Conservation (phyloP, 495 filamentous ascomycete genomes). For the Trypethelium eluteriae region DNA sequence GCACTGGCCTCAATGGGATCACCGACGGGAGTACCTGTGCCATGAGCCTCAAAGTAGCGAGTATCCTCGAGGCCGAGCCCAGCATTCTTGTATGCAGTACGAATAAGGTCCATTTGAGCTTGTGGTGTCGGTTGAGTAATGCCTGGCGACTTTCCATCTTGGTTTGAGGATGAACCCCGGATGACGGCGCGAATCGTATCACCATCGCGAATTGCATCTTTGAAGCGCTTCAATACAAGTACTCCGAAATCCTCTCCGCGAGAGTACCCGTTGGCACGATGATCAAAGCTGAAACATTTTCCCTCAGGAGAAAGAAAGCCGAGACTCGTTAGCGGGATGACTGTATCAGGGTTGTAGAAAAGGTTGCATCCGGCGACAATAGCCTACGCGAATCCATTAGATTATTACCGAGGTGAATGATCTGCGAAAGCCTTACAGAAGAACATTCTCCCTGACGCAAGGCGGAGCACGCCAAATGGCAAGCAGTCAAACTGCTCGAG, state of each 20-base stretch:
- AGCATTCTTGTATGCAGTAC: constrained; percentile 11
- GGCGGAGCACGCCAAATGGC: constrained; percentile 6
- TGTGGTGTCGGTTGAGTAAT: constrained; percentile 6
- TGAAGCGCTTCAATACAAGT: constrained; percentile 27
- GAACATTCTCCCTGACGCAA: constrained; percentile 2
- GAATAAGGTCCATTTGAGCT: constrained; percentile 13
- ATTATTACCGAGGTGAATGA: neutral
- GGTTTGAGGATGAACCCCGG: constrained; percentile 13
- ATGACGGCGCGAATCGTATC: constrained; percentile 35
- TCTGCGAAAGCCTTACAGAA: neutral
- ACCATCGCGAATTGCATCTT: constrained; percentile 21
- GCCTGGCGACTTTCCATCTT: constrained; percentile 14
- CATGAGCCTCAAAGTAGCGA: constrained; percentile 21
- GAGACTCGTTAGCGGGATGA: neutral
- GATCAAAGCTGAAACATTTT: constrained; percentile 11
- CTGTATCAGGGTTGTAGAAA: neutral
- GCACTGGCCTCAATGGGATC: constrained; percentile 14
- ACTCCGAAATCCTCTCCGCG: constrained; percentile 36
- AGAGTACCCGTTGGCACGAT: constrained; percentile 31
- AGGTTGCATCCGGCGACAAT: neutral
- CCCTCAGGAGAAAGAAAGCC: constrained; percentile 10
- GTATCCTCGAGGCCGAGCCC: constrained; percentile 20
- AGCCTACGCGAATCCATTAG: neutral
- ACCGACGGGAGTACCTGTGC: constrained; percentile 17
- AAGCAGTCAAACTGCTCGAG: constrained; percentile 28